Evolutionary conservation across 345 rosid genomes (phyloP), one percentile per base, ranked within the genome.

Genomic region (Gossypium raimondii): DNA sequence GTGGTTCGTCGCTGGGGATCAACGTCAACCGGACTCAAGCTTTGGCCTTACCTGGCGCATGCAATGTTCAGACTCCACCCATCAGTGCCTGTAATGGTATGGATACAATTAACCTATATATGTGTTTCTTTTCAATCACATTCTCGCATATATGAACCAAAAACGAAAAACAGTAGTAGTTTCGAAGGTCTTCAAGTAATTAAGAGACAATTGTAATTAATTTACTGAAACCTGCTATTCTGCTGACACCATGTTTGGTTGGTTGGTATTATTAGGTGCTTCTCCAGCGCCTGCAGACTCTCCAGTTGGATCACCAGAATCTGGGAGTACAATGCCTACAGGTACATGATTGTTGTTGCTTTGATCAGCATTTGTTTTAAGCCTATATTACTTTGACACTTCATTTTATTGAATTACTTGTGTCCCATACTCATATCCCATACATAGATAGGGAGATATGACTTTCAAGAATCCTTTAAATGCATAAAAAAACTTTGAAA

Each of bases 31-130:
- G 77, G 76, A 86, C 89, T 17, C 90, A 76, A 66, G 97, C 97
- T 66, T 72, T 88, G 76, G 88, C 89, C 67, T 84, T 94, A 65
- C 96, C 97, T 18, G 79, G 75, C 20, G 88, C 92, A 48, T 94
- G 97, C 87, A 85, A 87, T 18, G 91, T 94, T 77, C 88, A 89
- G 79, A 90, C 98, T 73, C 93, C 93, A 27, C 87, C 97, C 17
- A 51, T 48, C 16, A 48, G 52, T 12, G 14, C 52, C 4, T 48
- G 52, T 48, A 48, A 48, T 48, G 52, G 52, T 48, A 48, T 11
- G 13, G 13, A 48, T 10, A 14, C 12, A 12, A 48, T 48, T 48
- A 34, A 34, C 41, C 41, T 34, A 34, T 34, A 34, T 34, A 34
- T 34, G 41, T 34, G 41, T 34, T 34, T 34, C 41, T 34, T 34